phyloP scores from a whole-genome alignment of 306 rosid genomes.

The Citrullus amarus region DNA sequence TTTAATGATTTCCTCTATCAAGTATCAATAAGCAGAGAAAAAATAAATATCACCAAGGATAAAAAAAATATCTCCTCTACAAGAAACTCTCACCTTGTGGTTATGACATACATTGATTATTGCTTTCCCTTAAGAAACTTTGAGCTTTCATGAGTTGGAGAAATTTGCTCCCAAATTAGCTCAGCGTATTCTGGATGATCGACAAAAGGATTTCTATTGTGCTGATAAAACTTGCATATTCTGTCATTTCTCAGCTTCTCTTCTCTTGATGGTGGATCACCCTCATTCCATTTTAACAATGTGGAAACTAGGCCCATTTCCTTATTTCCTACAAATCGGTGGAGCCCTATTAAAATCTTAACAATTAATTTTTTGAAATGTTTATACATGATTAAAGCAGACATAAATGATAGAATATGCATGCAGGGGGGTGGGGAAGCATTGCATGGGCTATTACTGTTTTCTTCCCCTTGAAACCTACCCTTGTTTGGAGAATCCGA shows the following conservation, averaged over 20 bases:
- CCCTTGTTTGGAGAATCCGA: slow-evolving; percentile 51
- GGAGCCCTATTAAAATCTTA: neutral
- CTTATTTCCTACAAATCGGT: slow-evolving; percentile 10
- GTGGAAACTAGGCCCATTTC: slow-evolving; percentile 72
- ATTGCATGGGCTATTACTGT: neutral
- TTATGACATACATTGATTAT: neutral
- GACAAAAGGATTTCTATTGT: slow-evolving; percentile 63
- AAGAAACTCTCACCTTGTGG: slow-evolving; percentile 1
- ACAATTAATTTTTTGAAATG: neutral
- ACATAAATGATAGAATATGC: neutral
- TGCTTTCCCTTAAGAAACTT: neutral
- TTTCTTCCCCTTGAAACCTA: slow-evolving; percentile 12
- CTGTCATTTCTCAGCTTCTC: slow-evolving; percentile 67
- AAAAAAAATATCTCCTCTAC: neutral
- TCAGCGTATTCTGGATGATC: slow-evolving; percentile 56
- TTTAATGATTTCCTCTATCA: neutral
- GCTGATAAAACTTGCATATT: slow-evolving; percentile 61
- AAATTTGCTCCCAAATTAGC: slow-evolving; percentile 33
- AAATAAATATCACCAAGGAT: neutral
- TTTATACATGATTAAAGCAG: neutral
- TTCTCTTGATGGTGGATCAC: slow-evolving; percentile 71
- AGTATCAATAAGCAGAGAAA: neutral
- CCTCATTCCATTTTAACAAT: slow-evolving; percentile 51
- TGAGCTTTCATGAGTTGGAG: neutral
- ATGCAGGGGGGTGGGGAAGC: too few species aligned